These are phyloP conservation scores for Cladorrhinum sp. DNA, from an alignment of 2,329 filamentous ascomycete species.

Conservation along the genomic window DNA sequence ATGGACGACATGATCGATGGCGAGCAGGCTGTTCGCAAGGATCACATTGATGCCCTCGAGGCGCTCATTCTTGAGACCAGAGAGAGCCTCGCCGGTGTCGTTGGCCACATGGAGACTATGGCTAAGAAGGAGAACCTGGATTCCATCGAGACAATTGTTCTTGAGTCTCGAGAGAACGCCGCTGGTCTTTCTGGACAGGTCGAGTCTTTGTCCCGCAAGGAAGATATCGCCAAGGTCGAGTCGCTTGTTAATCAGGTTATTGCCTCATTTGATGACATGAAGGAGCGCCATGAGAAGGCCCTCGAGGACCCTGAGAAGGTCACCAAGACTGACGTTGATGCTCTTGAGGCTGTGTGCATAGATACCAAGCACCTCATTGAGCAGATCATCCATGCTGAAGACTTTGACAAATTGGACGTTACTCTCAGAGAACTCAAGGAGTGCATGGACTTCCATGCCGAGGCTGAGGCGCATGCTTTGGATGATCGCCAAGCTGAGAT, in stretches of 20 bases:
- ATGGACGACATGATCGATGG: slow-evolving; percentile 77
- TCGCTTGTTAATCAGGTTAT: slow-evolving; percentile 76
- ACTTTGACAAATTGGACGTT: slow-evolving; percentile 68
- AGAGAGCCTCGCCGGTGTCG: slow-evolving; percentile 66
- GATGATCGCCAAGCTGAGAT: slow-evolving; percentile 84
- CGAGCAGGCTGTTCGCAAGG: slow-evolving; percentile 66
- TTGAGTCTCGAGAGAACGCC: slow-evolving; percentile 73
- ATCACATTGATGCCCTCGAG: slow-evolving; percentile 66
- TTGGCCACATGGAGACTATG: slow-evolving; percentile 64
- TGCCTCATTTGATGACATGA: slow-evolving; percentile 71
- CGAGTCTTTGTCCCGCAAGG: slow-evolving; percentile 69
- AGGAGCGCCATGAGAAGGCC: slow-evolving; percentile 52
- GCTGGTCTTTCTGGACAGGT: slow-evolving; percentile 63
- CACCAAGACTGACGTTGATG: slow-evolving; percentile 78
- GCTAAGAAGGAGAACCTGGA: slow-evolving; percentile 64
- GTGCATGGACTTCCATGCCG: slow-evolving; percentile 63
- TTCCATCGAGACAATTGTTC: slow-evolving; percentile 62
- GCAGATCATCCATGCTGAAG: slow-evolving; percentile 68
- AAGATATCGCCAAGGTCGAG: slow-evolving; percentile 75
- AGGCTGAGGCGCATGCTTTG: slow-evolving; percentile 72
- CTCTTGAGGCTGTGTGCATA: slow-evolving; percentile 75
- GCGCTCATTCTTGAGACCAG: slow-evolving; percentile 67
- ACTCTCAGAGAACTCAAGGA: slow-evolving; percentile 66
- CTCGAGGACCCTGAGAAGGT: slow-evolving; percentile 61
- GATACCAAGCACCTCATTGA: slow-evolving; percentile 80